Conservation (phyloP, 495 filamentous ascomycete species). For the Talaromyces proteolyticus region DNA sequence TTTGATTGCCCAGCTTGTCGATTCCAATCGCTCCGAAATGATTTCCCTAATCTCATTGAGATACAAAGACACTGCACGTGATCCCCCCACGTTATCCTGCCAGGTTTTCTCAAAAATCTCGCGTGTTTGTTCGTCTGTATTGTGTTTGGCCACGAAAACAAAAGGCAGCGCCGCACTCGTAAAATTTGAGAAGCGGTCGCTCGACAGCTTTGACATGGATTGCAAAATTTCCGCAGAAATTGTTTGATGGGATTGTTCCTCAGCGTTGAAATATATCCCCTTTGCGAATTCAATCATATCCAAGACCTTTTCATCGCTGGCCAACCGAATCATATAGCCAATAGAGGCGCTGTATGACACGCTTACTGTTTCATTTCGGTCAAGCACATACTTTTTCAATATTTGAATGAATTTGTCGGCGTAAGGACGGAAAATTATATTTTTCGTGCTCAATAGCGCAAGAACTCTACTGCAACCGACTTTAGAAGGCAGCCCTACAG, state of each 20-base stretch:
- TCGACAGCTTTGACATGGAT: slow-evolving; percentile 76
- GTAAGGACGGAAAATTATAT: slow-evolving; percentile 66
- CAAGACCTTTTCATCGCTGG: slow-evolving; percentile 61
- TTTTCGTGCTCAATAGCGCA: slow-evolving; percentile 76
- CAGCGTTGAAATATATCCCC: slow-evolving; percentile 70
- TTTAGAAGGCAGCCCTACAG: slow-evolving; percentile 87
- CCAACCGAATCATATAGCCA: slow-evolving; percentile 77
- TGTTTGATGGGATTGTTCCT: slow-evolving; percentile 65
- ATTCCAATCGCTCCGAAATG: slow-evolving; percentile 59
- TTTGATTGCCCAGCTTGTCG: slow-evolving; percentile 81
- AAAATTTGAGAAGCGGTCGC: slow-evolving; percentile 78
- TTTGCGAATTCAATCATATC: slow-evolving; percentile 60
- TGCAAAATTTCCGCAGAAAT: slow-evolving; percentile 75
- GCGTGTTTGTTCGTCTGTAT: slow-evolving; percentile 68
- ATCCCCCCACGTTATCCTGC: slow-evolving; percentile 83
- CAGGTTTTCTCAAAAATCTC: slow-evolving; percentile 77
- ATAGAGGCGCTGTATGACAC: slow-evolving; percentile 78
- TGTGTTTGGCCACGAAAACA: slow-evolving; percentile 81
- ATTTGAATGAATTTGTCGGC: slow-evolving; percentile 71
- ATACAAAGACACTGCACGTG: slow-evolving; percentile 74
- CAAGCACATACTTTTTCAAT: slow-evolving; percentile 72
- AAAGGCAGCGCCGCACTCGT: slow-evolving; percentile 75
- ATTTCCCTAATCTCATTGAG: slow-evolving; percentile 73
- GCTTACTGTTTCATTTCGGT: slow-evolving; percentile 86
- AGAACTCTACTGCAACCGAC: slow-evolving; percentile 83